phyloP scores from a whole-genome alignment of 495 filamentous ascomycete genomes.

The Annulohypoxylon moriforme region DNA sequence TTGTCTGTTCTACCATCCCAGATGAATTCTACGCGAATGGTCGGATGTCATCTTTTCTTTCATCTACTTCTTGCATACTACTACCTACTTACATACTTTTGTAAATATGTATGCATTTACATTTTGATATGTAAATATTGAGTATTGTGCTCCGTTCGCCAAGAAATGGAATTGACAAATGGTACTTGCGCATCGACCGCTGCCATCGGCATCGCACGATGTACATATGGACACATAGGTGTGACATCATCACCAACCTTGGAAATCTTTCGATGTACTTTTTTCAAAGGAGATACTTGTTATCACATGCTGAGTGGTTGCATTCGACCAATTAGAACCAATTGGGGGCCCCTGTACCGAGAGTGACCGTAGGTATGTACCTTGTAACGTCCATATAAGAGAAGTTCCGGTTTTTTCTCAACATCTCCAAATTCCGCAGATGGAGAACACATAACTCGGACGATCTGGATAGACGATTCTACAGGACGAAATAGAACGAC shows the following conservation, averaged over 20 bases:
- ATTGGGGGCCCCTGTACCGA: conserved; percentile 1
- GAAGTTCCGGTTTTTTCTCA: conserved; percentile 34
- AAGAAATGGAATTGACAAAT: conserved; percentile 9
- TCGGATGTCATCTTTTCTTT: neutral
- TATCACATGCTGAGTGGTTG: conserved; percentile 31
- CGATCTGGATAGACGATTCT: conserved; percentile 15
- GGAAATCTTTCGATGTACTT: conserved; percentile 5
- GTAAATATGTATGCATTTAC: neutral
- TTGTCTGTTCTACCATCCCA: conserved; percentile 3
- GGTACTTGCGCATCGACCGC: neutral
- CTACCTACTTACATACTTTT: neutral
- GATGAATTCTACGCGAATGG: neutral
- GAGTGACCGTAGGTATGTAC: conserved; percentile 3
- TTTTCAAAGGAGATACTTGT: conserved; percentile 6
- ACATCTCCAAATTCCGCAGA: conserved; percentile 44
- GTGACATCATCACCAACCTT: conserved; percentile 43
- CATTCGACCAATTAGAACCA: conserved; percentile 17
- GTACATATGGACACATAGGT: too few species aligned
- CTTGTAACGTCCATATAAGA: conserved; percentile 11
- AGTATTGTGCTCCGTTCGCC: neutral
- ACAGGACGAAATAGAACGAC: conserved; percentile 14
- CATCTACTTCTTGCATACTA: neutral
- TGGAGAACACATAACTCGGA: conserved; percentile 22
- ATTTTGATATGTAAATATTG: neutral
- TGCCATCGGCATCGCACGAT: conserved; percentile 14